phyloP scores from a whole-genome alignment of 2,329 filamentous ascomycete species.

The Ampelomyces quisqualis region DNA sequence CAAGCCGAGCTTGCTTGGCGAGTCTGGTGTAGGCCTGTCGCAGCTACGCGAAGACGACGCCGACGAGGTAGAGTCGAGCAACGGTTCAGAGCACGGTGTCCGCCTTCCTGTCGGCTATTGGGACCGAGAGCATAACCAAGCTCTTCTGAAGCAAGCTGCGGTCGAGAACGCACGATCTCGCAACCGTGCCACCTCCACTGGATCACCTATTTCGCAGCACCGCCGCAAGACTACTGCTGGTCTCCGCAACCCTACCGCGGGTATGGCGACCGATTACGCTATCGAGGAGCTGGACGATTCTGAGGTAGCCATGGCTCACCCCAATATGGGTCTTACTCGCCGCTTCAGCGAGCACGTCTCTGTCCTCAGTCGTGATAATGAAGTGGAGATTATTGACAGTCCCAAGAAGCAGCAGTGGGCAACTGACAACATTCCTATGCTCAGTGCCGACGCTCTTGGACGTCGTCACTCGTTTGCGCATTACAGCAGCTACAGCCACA shows the following conservation, averaged over 20 bases:
- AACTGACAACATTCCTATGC: slow-evolving; percentile 26
- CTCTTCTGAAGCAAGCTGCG: slow-evolving; percentile 41
- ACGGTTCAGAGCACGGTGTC: slow-evolving; percentile 57
- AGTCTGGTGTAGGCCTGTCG: slow-evolving; percentile 43
- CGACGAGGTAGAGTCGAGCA: slow-evolving; percentile 66
- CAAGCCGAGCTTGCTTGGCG: slow-evolving; percentile 72
- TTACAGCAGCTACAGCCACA: slow-evolving; percentile 29
- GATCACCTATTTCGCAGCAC: slow-evolving; percentile 30
- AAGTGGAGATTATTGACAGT: slow-evolving; percentile 25
- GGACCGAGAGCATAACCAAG: slow-evolving; percentile 36
- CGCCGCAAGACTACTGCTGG: slow-evolving; percentile 45
- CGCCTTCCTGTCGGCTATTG: slow-evolving; percentile 36
- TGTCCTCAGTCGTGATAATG: slow-evolving; percentile 21
- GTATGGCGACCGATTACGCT: slow-evolving; percentile 66
- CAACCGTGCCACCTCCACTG: slow-evolving; percentile 32
- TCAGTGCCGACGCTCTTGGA: slow-evolving; percentile 55
- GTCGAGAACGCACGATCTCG: slow-evolving; percentile 40
- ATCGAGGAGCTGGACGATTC: slow-evolving; percentile 70
- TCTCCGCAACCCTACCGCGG: slow-evolving; percentile 63
- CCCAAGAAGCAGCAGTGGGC: slow-evolving; percentile 33
- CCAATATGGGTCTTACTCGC: slow-evolving; percentile 28
- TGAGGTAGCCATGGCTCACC: slow-evolving; percentile 54
- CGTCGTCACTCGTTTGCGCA: slow-evolving; percentile 74
- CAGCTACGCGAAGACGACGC: slow-evolving; percentile 45
- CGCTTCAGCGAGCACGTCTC: slow-evolving; percentile 42